Base-by-base conservation (phyloP, 1,284 basidiomycete species). In the Mycosarcoma maydis region DNA sequence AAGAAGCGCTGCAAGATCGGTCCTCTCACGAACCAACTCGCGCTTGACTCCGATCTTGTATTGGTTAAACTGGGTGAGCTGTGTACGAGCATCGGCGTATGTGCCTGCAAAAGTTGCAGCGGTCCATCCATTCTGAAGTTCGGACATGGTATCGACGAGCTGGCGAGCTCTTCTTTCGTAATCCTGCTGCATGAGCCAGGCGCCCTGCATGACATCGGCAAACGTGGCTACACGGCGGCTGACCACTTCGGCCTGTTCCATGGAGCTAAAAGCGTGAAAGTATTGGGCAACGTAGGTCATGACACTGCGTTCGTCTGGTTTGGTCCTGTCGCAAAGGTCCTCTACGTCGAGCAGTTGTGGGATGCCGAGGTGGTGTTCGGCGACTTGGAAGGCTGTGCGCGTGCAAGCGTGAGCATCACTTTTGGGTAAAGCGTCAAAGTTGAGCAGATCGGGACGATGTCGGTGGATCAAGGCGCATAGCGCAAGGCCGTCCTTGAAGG, bases 191-290 rank as follows among this genome's bases (percentile, higher is more conserved):
- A 90, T 90, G 16, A 89, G 79, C 84, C 83, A 84, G 20, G 85
- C 79, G 36, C 83, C 80, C 49, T 92, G 91, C 90, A 97, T 93
- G 60, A 96, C 87, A 71, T 97, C 92, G 1, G 92, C 93, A 77
- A 98, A 98, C 79, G 95, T 95, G 80, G 94, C 92, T 0, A 98
- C 91, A 14, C 95, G 87, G 41, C 94, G 87, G 2, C 92, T 92
- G 17, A 94, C 93, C 0, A 92, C 96, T 80, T 97, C 93, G 6
- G 92, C 90, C 83, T 97, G 94, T 76, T 98, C 92, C 90, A 96
- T 94, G 1, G 92, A 90, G 0, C 93, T 95, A 82, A 98, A 98
- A 0, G 95, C 95, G 82, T 98, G 95, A 85, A 98, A 98, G 83
- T 88, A 98, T 77, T 93, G 93, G 32, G 95, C 95, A 49, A 94